Base-by-base conservation (phyloP, 2,329 filamentous ascomycete species). In the Arthrobotrys megalospora region DNA sequence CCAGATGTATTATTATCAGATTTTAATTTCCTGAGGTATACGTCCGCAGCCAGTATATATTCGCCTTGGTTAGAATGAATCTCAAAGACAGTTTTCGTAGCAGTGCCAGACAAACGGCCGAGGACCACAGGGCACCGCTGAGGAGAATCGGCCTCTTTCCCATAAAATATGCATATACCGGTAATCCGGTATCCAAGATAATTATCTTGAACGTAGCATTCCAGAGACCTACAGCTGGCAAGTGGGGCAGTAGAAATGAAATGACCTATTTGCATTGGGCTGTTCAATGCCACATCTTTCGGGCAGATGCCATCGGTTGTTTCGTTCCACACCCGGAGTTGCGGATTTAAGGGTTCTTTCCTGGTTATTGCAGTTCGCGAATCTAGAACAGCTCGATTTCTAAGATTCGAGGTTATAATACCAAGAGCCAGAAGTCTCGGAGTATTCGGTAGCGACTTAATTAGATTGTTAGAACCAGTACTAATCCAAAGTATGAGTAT, bases 111-210 rank as follows among this genome's bases (percentile, higher is more conserved):
- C 1, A 73, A 16, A 12, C 50, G 64, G 2, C 69, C 69, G 10
- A 73, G 50, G 1, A 63, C 60, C 4, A 16, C 21, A 6, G 69
- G 41, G 5, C 6, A n/a, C 21, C 38, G 60, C 50, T 47, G 34
- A 16, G 12, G 41, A 3, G 36, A 19, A 14, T 60, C 69, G 19
- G 62, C 6, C 8, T 73, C 60, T 32, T 73, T 53, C n/a, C 58
- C 69, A 43, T 73, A 65, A 28, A 32, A 34, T 7, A 73, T n/a
- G 14, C 69, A 48, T 19, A 73, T 36, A 16, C 69, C 69, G 5
- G 69, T 65, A 28, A 73, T 38, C 6, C 38, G 50, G 21, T 58
- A 72, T 41, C 48, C 58, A 10, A 50, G 36, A 3, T 53, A 38
- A n/a, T 38, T 38, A 8, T 73, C 69, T 28, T 48, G 38, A 16